A percentile compares a stretch with the other conserved stretches of the same genome.
phyloP scores from a whole-genome alignment of 202 grass and related monocot species.

The Zoysia matrella region DNA sequence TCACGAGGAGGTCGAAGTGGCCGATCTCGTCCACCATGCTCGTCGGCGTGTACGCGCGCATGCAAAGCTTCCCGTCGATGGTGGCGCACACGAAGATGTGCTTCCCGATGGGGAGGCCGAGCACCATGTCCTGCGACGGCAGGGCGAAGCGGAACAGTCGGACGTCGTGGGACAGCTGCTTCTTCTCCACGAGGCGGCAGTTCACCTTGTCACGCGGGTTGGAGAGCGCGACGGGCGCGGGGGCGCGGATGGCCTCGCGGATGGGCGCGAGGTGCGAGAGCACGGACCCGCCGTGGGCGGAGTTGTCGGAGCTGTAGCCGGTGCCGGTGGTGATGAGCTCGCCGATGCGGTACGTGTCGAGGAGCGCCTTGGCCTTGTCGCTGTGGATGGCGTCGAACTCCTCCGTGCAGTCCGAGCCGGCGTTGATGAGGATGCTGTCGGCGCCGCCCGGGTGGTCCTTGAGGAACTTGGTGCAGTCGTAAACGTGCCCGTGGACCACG shows the following conservation, averaged over 20 bases:
- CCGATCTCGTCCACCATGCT: too few species aligned
- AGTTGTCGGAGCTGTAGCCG: constrained; percentile 80
- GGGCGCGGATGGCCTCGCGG: constrained; percentile 43
- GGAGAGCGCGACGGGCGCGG: too few species aligned
- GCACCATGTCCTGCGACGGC: background rate
- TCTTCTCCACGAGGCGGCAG: too few species aligned
- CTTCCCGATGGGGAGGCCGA: constrained; percentile 81
- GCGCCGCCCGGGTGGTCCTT: constrained; percentile 87
- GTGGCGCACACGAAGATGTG: constrained; percentile 78
- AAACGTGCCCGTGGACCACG: constrained; percentile 81
- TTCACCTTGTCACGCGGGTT: too few species aligned
- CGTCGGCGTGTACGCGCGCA: constrained; percentile 41
- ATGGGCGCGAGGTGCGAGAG: constrained; percentile 67
- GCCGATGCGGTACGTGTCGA: constrained; percentile 84
- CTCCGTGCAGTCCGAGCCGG: constrained; percentile 91
- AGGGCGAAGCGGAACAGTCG: too few species aligned
- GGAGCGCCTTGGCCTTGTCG: constrained; percentile 86
- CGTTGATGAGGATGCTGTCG: constrained; percentile 97
- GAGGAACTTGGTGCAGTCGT: constrained; percentile 84
- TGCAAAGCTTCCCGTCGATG: constrained; percentile 74
- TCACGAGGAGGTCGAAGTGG: too few species aligned
- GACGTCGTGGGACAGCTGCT: too few species aligned
- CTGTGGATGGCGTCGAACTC: constrained; percentile 98
- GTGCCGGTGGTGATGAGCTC: constrained; percentile 77
- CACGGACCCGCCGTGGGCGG: constrained; percentile 55